Base-by-base conservation (phyloP, 345 rosid genomes). In the Geranium rotundifolium region DNA sequence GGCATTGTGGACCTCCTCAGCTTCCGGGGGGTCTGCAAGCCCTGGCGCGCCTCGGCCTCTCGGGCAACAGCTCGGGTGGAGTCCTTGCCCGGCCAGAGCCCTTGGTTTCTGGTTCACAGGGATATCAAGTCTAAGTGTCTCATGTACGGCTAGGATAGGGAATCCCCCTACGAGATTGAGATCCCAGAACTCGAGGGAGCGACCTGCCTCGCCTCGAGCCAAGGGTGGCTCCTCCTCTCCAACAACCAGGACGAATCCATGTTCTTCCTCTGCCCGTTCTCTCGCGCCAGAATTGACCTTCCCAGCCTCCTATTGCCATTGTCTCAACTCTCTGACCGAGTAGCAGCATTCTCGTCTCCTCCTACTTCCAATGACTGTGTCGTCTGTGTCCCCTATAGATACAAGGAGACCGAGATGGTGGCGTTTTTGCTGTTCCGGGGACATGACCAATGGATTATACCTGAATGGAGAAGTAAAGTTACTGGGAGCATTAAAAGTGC, bases 201-300 rank as follows among this genome's bases (percentile, higher is more conserved):
- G 20, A 65, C 73, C 4, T 75, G 73, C 73, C 39, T 76, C 9
- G 75, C 71, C n/a, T 76, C 79, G 39, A 62, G 41, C 6, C 58
- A 59, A 0, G 73, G 79, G 0, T 69, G 79, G 76, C 71, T 76
- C 34, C 73, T 76, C 30, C 16, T 72, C 0, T 17, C 16, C 56
- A 5, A 16, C 27, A 23, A 23, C 27, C 27, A 23, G 6, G 59
- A 61, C 58, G 65, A 23, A 29, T 56, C 61, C 2, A 5, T 72
- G 30, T 76, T 30, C 66, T 68, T 76, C 71, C 72, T 76, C 49
- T 71, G 76, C 62, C 79, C 76, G 17, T 71, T 72, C 41, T 71
- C 76, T 0, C 56, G 66, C 9, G 64, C 73, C 0, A 69, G 14
- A 69, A 65, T 76, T 1, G 65, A 65, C 27, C 73, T 75, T 65